phyloP scores from a whole-genome alignment of 768 basidiomycete species.

The Pluteus cervinus region DNA sequence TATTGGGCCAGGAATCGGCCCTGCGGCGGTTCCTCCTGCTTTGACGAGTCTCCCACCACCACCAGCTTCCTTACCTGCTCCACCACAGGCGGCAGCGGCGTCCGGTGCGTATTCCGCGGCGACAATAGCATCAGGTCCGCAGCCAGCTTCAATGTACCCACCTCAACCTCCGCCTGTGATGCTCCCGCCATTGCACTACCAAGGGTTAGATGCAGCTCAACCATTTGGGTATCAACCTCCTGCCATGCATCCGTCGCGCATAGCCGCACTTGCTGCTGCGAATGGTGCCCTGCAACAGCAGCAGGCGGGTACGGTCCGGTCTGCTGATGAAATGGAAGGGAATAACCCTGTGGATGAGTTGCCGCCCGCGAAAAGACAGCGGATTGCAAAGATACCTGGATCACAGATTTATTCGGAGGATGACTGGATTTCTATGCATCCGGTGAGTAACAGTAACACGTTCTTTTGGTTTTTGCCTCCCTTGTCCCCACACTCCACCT shows the following conservation, averaged over 20 bases:
- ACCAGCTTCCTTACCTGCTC: slow-evolving; percentile 69
- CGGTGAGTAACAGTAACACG: slow-evolving; percentile 50
- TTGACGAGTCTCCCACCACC: slow-evolving; percentile 61
- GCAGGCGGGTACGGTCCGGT: slow-evolving; percentile 68
- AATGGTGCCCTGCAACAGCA: slow-evolving; percentile 40
- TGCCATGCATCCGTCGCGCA: slow-evolving; percentile 64
- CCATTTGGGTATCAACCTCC: slow-evolving; percentile 76
- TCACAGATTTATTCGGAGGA: slow-evolving; percentile 81
- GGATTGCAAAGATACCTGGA: slow-evolving; percentile 78
- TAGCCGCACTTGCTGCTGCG: slow-evolving; percentile 53
- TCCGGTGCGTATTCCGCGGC: slow-evolving; percentile 69
- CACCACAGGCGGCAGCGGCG: slow-evolving; percentile 44
- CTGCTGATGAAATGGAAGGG: slow-evolving; percentile 79
- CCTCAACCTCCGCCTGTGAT: slow-evolving; percentile 63
- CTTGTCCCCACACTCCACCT: no score
- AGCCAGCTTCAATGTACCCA: slow-evolving; percentile 71
- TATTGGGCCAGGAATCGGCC: slow-evolving; percentile 85
- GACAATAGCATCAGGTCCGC: slow-evolving; percentile 86
- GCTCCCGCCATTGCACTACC: slow-evolving; percentile 82
- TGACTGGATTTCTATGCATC: slow-evolving; percentile 90
- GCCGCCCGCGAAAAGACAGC: slow-evolving; percentile 84
- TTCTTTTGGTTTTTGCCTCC: no score
- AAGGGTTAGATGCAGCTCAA: slow-evolving; percentile 69
- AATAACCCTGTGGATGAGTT: slow-evolving; percentile 46
- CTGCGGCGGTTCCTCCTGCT: slow-evolving; percentile 65